These are phyloP conservation scores for Lentinula lateritia DNA, from an alignment of 768 basidiomycete genomes.

Conservation along the genomic window DNA sequence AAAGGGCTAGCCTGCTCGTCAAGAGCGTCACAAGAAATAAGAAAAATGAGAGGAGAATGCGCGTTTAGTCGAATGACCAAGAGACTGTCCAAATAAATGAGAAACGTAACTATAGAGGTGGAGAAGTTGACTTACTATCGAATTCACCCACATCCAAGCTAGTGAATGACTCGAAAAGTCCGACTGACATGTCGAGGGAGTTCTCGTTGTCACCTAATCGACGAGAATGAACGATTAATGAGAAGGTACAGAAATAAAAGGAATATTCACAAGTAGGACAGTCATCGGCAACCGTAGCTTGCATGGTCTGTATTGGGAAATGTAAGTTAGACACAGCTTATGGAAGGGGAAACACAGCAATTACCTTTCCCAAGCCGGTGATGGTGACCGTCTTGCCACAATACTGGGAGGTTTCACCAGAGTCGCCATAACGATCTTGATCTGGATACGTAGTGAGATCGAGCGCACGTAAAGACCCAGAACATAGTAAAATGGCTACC, in stretches of 20 bases:
- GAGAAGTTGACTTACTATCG: slow-evolving; percentile 33
- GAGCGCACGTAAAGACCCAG: no score
- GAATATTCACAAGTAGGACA: slow-evolving; percentile 59
- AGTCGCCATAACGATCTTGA: slow-evolving; percentile 43
- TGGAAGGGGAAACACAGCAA: background rate
- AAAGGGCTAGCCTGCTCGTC: slow-evolving; percentile 7
- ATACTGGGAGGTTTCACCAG: slow-evolving; percentile 38
- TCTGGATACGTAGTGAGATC: slow-evolving; percentile 27
- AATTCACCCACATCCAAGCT: slow-evolving; percentile 45
- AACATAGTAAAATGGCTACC: slow-evolving; percentile 24
- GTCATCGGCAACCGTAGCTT: slow-evolving; percentile 66
- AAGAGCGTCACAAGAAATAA: background rate
- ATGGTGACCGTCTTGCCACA: slow-evolving; percentile 68
- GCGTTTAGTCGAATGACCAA: background rate
- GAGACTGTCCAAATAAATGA: background rate
- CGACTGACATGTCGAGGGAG: slow-evolving; percentile 71
- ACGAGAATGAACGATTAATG: background rate
- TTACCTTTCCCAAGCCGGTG: slow-evolving; percentile 48
- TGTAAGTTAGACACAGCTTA: background rate
- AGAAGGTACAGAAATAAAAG: background rate
- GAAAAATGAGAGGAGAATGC: background rate
- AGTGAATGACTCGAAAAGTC: slow-evolving; percentile 60
- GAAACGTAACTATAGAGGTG: background rate
- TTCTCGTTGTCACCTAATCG: slow-evolving; percentile 37
- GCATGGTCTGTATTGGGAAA: slow-evolving; percentile 30